Percentiles rank a stretch among this genome's conserved stretches.
These are phyloP conservation scores for Cordyceps militaris DNA, from an alignment of 2,329 filamentous ascomycete species.

Conservation along the genomic window DNA sequence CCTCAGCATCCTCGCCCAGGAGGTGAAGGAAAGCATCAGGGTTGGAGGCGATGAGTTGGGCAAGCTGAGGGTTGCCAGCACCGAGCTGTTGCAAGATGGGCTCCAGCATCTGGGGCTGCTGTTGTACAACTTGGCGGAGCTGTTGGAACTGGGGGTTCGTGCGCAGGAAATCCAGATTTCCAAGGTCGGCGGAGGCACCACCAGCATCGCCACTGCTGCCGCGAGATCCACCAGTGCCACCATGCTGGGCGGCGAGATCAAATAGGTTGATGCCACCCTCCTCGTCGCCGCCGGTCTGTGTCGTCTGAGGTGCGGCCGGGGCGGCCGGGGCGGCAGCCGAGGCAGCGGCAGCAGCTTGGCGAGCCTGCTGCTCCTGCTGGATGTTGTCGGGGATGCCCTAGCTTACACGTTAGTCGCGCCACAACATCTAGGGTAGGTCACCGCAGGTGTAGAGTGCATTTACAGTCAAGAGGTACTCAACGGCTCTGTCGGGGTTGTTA, in stretches of 20 bases:
- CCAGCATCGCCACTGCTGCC: conserved; percentile 38
- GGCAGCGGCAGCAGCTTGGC: conserved; percentile 35
- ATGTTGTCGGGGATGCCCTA: conserved; percentile 88
- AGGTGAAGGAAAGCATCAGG: conserved; percentile 90
- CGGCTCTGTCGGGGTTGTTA: conserved; percentile 93
- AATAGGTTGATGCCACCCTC: conserved; percentile 79
- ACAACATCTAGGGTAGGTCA: not conserved
- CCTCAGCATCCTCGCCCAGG: conserved; percentile 78
- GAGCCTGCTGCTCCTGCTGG: conserved; percentile 59
- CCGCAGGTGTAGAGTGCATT: conserved; percentile 26
- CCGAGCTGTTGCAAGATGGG: conserved; percentile 95
- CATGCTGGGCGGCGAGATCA: conserved; percentile 78
- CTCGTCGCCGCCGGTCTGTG: conserved; percentile 40
- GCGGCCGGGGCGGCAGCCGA: conserved; percentile 36
- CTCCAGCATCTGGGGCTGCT: conserved; percentile 97
- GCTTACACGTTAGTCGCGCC: not conserved
- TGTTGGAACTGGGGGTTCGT: conserved; percentile 98
- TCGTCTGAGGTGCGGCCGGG: conserved; percentile 29
- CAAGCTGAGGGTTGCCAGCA: conserved; percentile 88
- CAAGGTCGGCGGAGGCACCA: conserved; percentile 50
- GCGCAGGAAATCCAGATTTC: conserved; percentile 86
- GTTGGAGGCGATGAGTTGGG: conserved; percentile 83
- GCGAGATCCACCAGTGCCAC: conserved; percentile 36
- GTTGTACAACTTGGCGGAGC: conserved; percentile 91
- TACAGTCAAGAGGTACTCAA: conserved; percentile 89